Percentiles rank a stretch among this genome's conserved stretches.
Evolutionary conservation across 208 protist genomes (phyloP).

Genomic region (Naegleria lovaniensis): DNA sequence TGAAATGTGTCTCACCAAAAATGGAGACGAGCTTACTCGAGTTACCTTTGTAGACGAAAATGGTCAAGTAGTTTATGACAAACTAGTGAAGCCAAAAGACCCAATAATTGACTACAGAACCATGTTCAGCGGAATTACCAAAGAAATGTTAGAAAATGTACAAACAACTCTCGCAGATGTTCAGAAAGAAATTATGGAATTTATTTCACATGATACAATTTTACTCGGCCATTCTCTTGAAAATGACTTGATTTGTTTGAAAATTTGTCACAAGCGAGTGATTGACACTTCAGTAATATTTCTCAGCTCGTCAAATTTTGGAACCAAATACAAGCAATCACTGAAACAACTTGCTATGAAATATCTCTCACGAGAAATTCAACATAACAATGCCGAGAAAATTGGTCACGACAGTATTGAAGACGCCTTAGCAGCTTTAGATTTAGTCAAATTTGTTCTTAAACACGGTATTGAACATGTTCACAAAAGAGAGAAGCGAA

Average conservation of each 20-base stretch:
- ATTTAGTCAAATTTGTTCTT: constrained; percentile 71
- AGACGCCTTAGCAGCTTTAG: constrained; percentile 67
- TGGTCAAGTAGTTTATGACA: constrained; percentile 64
- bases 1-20: constrained; percentile 72
- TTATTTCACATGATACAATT: constrained; percentile 66
- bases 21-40: constrained; percentile 63
- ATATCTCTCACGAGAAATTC: constrained; percentile 68
- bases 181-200: constrained; percentile 52
- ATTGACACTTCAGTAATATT: constrained; percentile 76
- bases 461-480: constrained; percentile 65
- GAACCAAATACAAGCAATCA: constrained; percentile 67
- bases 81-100: constrained; percentile 64
- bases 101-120: constrained; percentile 77
- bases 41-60: constrained; percentile 67
- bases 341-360: constrained; percentile 65
- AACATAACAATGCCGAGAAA: constrained; percentile 34
- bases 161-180: constrained; percentile 62
- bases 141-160: constrained; percentile 59
- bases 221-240: constrained; percentile 81
- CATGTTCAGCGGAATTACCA: constrained; percentile 74
- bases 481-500: not conserved
- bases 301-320: constrained; percentile 38
- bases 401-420: constrained; percentile 65
- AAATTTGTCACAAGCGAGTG: constrained; percentile 66
- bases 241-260: constrained; percentile 81